A percentile compares a stretch with the other conserved stretches of the same genome.
Evolutionary conservation across 2,329 filamentous ascomycete species (phyloP).

Genomic region (Ceratocystiopsis minuta): DNA sequence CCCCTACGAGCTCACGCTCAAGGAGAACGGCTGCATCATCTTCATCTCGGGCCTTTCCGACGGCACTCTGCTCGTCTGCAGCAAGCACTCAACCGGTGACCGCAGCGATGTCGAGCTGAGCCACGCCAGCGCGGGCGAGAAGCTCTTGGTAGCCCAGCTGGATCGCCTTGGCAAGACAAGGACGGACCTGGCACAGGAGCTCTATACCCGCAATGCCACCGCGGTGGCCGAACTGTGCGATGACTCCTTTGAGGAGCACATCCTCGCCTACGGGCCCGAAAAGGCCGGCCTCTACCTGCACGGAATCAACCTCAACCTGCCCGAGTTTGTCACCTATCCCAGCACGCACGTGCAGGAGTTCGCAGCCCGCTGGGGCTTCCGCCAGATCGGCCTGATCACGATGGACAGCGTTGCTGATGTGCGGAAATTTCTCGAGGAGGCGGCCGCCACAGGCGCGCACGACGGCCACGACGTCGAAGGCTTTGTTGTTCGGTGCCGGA

Average conservation of each 20-base stretch:
- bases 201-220: constrained; percentile 72
- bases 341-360: constrained; percentile 72
- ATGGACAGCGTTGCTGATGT: constrained; percentile 60
- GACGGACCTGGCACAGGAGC: constrained; percentile 55
- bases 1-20: constrained; percentile 88
- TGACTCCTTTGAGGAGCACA: constrained; percentile 91
- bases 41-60: constrained; percentile 88
- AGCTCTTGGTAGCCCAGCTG: constrained; percentile 66
- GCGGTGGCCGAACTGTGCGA: constrained; percentile 94
- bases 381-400: constrained; percentile 63
- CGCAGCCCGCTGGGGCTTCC: constrained; percentile 84
- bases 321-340: constrained; percentile 75
- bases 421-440: constrained; percentile 62
- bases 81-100: constrained; percentile 87
- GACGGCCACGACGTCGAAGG: constrained; percentile 87
- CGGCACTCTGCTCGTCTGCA: constrained; percentile 83
- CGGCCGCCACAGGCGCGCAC: constrained; percentile 77
- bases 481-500: constrained; percentile 85
- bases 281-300: constrained; percentile 85
- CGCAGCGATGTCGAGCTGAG: constrained; percentile 55
- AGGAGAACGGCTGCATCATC: constrained; percentile 99
- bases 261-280: constrained; percentile 70
- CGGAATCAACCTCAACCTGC: constrained; percentile 89
- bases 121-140: constrained; percentile 71
- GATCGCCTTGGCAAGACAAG: constrained; percentile 58